Conservation (phyloP, 371 early-diverging fungal genomes). For the Phascolomyces articulosus region DNA sequence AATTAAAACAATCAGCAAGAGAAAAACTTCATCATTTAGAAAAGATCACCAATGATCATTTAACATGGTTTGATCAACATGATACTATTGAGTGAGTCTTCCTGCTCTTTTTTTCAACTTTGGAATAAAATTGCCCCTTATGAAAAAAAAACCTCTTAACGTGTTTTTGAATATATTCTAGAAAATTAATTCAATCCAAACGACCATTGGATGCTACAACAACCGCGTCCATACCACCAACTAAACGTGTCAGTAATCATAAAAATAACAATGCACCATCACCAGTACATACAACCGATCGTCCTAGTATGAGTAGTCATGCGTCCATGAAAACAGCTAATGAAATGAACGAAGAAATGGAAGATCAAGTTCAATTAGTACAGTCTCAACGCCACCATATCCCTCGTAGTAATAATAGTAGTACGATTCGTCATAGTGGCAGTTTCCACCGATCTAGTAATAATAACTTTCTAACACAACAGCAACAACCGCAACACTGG, state of each 20-base stretch:
- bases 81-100: neutral
- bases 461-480: neutral
- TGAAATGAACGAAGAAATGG: neutral
- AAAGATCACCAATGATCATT: neutral
- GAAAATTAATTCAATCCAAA: neutral
- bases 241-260: neutral
- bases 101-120: neutral
- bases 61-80: slow-evolving; percentile 3
- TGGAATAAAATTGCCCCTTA: too few species aligned
- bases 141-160: too few species aligned
- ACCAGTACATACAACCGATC: neutral
- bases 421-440: neutral
- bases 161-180: too few species aligned
- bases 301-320: neutral
- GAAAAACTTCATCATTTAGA: slow-evolving; percentile 1
- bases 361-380: neutral
- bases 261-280: neutral
- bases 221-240: too few species aligned
- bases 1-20: neutral
- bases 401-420: neutral
- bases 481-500: neutral
- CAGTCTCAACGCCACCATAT: neutral
- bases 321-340: neutral
- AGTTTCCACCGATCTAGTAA: neutral
- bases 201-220: neutral